These are phyloP conservation scores for Colletotrichum falcatum DNA, from an alignment of 2,329 filamentous ascomycete genomes.

Conservation along the genomic window DNA sequence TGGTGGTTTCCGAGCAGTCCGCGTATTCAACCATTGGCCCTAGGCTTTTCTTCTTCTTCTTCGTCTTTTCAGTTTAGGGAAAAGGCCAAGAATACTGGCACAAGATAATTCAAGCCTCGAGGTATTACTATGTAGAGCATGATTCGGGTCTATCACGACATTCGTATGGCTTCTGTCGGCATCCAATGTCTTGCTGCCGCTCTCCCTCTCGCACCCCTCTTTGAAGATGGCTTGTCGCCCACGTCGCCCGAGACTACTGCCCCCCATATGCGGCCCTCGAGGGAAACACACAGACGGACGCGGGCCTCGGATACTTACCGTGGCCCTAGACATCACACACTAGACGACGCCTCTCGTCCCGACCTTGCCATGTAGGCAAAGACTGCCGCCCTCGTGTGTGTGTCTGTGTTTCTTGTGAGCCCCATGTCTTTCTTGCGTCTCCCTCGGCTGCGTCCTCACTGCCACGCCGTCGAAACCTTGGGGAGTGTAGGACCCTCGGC, in stretches of 20 bases:
- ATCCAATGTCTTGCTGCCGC: constrained; percentile 6
- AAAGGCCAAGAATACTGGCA: not conserved
- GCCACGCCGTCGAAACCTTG: not conserved
- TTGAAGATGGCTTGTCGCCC: not conserved
- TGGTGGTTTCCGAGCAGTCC: constrained; percentile 10
- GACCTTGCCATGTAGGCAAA: not conserved
- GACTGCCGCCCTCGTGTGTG: not conserved
- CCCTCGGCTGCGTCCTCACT: not conserved
- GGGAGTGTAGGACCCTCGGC: not conserved
- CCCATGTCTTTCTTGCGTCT: not conserved
- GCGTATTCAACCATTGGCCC: constrained; percentile 13
- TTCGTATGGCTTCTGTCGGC: constrained; percentile 5
- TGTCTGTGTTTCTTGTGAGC: not conserved
- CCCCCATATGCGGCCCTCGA: not conserved
- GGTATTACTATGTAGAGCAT: not conserved
- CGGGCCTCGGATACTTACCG: not conserved
- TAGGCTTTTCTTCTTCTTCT: too few species aligned
- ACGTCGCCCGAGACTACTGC: not conserved
- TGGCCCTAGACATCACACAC: not conserved
- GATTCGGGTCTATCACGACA: not conserved
- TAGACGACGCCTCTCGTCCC: not conserved
- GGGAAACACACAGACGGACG: constrained; percentile 1
- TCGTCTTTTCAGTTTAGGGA: too few species aligned
- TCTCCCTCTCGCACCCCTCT: not conserved
- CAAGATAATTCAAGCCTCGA: not conserved